A percentile compares a stretch with the other conserved stretches of the same genome.
These are phyloP conservation scores for Biscogniauxia mediterranea DNA, from an alignment of 2,329 filamentous ascomycete species.

Conservation along the genomic window DNA sequence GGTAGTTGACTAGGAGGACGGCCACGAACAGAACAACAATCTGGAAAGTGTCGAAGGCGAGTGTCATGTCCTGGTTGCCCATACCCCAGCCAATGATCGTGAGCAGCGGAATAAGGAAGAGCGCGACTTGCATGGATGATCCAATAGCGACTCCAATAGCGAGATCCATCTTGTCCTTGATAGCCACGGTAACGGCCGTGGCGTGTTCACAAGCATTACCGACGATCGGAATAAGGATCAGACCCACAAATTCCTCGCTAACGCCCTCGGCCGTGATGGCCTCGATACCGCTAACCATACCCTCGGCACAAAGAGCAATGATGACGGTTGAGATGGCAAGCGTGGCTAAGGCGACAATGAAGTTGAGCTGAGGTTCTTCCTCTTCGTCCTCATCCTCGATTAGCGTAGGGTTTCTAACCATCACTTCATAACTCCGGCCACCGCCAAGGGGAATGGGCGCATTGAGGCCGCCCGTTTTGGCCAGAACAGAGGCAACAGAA, in stretches of 20 bases:
- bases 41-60: slow-evolving; percentile 87
- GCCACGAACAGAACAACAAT: slow-evolving; percentile 82
- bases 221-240: slow-evolving; percentile 80
- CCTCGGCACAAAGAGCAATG: slow-evolving; percentile 79
- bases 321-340: slow-evolving; percentile 72
- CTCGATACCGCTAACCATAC: slow-evolving; percentile 72
- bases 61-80: slow-evolving; percentile 68
- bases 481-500: slow-evolving; percentile 26
- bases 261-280: slow-evolving; percentile 61
- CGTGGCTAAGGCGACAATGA: slow-evolving; percentile 69
- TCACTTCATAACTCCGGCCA: slow-evolving; percentile 44
- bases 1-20: slow-evolving; percentile 80
- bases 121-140: slow-evolving; percentile 76
- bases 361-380: slow-evolving; percentile 72
- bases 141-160: slow-evolving; percentile 79
- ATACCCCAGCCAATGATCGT: slow-evolving; percentile 79
- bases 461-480: slow-evolving; percentile 15
- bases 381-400: slow-evolving; percentile 66
- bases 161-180: slow-evolving; percentile 84
- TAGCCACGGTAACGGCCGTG: slow-evolving; percentile 74
- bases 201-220: slow-evolving; percentile 81
- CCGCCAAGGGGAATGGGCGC: slow-evolving; percentile 30
- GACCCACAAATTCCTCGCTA: slow-evolving; percentile 72
- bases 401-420: slow-evolving; percentile 31
- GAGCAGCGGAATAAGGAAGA: slow-evolving; percentile 75